Evolutionary conservation across 371 early-diverging fungal genomes (phyloP), one percentile per base, ranked within the genome.

Genomic region (Apophysomyces ossiformis): DNA sequence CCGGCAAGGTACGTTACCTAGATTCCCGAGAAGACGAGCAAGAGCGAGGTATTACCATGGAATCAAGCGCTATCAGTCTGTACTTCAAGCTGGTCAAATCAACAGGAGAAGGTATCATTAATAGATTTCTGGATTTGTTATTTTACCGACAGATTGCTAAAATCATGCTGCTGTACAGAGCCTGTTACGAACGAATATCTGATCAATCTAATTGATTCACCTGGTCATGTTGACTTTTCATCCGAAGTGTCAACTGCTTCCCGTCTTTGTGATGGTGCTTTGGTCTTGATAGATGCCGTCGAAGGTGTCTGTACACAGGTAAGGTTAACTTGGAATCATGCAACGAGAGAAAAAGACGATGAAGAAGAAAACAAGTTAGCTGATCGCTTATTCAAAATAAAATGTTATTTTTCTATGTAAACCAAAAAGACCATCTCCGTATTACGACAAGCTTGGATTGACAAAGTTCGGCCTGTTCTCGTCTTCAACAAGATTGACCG

Each of bases 211-310:
- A 98, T 99, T 64, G 99, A 99, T 79, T 98, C 99, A 7, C 99
- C 99, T 7, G 99, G 99, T 8, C 99, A 99, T 73, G 95, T 99
- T 41, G 99, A 99, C 78, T 99, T 99, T 77, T 93, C 98, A 1
- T 90, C 94, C 36, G 96, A 99, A 70, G 98, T 99, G 13, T 94
- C 95, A 6, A 94, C 96, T 13, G 98, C 99, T 1, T 95, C 99
- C 2, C 84, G 98, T 47, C 78, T 99, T 1, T 95, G 96, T 47
- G 99, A 99, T 71, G 99, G 98, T 37, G 98, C 93, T 9, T 78
- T 99, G 46, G 93, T 99, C 0, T 73, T 99, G 45, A 95, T 99
- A 5, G 99, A 99, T 83, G 96, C 92, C 1, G 96, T 97, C 18
- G 99, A 99, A 81, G 99, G 99, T 43, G 98, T 99, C 5, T 98